Evolutionary conservation across 257 asterid genomes (phyloP), one percentile per base, ranked within the genome.

Genomic region (Nemophila menziesii): DNA sequence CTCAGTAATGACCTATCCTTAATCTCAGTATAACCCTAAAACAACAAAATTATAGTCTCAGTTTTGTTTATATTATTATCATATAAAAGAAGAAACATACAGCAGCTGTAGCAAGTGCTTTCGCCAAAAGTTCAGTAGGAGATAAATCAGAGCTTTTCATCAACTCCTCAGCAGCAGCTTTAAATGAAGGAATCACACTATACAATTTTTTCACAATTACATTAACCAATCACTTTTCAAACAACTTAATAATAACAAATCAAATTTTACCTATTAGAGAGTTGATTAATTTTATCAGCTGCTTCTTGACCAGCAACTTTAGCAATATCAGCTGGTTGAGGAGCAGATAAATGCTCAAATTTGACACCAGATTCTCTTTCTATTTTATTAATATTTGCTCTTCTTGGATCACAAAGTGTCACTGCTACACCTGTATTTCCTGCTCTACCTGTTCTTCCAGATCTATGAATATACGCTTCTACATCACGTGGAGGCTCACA

Each of bases 371-470:
- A 74, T 75, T 81, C 96, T 64, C 78, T 81, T 67, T 90, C 99
- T 29, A 90, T 90, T 73, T 62, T 85, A 33, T 92, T 68, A 57
- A 85, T 55, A 43, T 81, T 81, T 20, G 99, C 66, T 69, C 62
- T 77, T 63, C 87, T 72, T 20, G 99, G 94, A 67, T 90, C 99
- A 66, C 70, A 90, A 67, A 90, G 94, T 94, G 85, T 81, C 11
- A 90, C 92, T 18, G 99, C 92, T 45, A 90, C 63, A 49, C 99
- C 96, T 44, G 61, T 62, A 69, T 90, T 90, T 27, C 98, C 33
- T 26, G 99, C 99, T 66, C 99, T 71, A 22, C 99, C 99, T 20
- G 96, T 85, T 52, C 99, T 66, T 54, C 99, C 99, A 68, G 96
- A 90, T 13, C 99, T 75, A 74, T 90, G 99, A 63, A 90, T 90